phyloP scores from a whole-genome alignment of 768 basidiomycete genomes.

The Collybiopsis confluens region DNA sequence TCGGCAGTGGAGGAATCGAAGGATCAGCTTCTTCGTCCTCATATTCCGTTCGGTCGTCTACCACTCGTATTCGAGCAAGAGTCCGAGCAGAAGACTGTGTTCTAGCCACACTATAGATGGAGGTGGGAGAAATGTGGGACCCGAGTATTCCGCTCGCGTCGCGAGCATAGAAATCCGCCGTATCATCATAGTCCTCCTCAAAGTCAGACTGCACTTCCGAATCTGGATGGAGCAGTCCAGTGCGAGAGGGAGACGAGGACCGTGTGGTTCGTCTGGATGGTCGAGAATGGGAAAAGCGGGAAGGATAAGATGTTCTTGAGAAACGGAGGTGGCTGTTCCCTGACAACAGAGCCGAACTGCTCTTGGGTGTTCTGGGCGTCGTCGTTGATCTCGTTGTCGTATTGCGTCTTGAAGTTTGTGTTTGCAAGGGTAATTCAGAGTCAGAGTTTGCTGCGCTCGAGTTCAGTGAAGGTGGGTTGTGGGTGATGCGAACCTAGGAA shows the following conservation, averaged over 20 bases:
- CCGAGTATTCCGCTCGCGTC: background rate
- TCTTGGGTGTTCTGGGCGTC: no score
- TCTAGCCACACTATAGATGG: background rate
- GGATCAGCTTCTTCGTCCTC: background rate
- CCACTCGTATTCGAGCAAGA: background rate
- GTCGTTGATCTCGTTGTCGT: background rate
- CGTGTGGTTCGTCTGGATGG: no score
- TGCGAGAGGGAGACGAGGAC: no score
- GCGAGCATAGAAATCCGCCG: slow-evolving; percentile 4
- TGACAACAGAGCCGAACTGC: no score
- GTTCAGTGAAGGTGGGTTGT: background rate
- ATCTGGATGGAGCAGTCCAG: no score
- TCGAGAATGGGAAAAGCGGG: no score
- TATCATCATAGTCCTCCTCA: background rate
- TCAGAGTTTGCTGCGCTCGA: background rate
- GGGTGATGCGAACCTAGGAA: background rate
- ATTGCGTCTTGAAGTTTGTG: background rate
- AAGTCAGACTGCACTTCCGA: no score
- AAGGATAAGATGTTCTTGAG: no score
- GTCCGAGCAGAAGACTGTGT: slow-evolving; percentile 4
- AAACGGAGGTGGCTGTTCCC: no score
- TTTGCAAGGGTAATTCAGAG: background rate
- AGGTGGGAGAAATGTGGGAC: background rate
- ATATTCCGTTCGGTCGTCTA: slow-evolving; percentile 1
- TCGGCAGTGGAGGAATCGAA: no score